These are phyloP conservation scores for Aspergillus sp. DNA, from an alignment of 2,329 filamentous ascomycete species.

Conservation along the genomic window DNA sequence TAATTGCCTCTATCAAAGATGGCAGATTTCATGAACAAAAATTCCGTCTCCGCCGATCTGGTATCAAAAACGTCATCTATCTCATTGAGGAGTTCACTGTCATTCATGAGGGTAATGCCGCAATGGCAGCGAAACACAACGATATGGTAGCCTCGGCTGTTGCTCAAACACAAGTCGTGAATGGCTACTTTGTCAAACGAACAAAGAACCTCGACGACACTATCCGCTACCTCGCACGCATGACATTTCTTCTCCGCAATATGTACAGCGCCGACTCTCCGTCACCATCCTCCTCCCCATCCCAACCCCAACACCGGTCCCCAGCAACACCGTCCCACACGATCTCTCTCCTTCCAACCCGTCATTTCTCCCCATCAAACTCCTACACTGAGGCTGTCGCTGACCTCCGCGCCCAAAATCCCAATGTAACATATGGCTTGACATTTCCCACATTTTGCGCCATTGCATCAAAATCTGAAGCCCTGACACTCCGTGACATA, in stretches of 20 bases:
- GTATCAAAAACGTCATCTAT: conserved; percentile 75
- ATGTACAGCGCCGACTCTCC: conserved; percentile 49
- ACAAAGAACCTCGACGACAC: conserved; percentile 76
- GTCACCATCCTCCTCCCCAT: not conserved
- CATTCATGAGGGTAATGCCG: conserved; percentile 51
- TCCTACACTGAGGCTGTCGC: conserved; percentile 66
- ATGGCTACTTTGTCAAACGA: conserved; percentile 75
- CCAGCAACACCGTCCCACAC: conserved; percentile 23
- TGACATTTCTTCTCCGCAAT: conserved; percentile 67
- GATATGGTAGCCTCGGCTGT: conserved; percentile 72
- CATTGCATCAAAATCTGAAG: conserved; percentile 72
- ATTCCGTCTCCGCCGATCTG: conserved; percentile 71
- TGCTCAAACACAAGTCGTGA: conserved; percentile 73
- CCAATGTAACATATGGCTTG: conserved; percentile 55
- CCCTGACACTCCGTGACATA: conserved; percentile 70
- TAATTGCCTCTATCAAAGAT: conserved; percentile 78
- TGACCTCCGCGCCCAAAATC: conserved; percentile 56
- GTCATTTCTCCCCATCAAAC: conserved; percentile 55
- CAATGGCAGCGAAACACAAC: conserved; percentile 52
- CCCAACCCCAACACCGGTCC: not conserved
- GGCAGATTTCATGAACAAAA: conserved; percentile 83
- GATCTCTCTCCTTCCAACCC: conserved; percentile 66
- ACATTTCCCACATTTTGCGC: conserved; percentile 71
- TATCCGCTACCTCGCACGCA: conserved; percentile 69
- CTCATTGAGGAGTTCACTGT: conserved; percentile 72